Evolutionary conservation across 2,329 filamentous ascomycete species (phyloP).

Genomic region (Aspergillus carbonarius): DNA sequence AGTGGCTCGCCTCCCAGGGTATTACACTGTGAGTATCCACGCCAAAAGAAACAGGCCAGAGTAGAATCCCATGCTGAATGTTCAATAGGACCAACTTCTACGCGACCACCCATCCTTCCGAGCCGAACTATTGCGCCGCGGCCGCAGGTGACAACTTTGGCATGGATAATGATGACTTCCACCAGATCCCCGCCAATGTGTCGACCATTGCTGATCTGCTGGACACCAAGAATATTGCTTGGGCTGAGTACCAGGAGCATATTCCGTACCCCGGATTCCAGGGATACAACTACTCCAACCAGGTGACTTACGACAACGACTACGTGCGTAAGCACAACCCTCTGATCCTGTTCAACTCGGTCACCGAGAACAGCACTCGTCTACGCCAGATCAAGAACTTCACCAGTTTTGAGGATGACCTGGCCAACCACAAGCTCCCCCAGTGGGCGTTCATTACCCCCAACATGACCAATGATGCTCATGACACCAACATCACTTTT

Average conservation of each 20-base stretch:
- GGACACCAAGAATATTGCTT: conserved; percentile 63
- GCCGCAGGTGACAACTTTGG: conserved; percentile 72
- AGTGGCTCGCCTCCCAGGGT: conserved; percentile 46
- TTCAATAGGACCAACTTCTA: conserved; percentile 50
- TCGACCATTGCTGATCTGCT: conserved; percentile 69
- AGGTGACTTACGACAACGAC: conserved; percentile 61
- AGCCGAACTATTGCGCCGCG: conserved; percentile 73
- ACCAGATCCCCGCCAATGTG: conserved; percentile 58
- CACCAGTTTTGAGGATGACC: conserved; percentile 66
- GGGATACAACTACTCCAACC: conserved; percentile 60
- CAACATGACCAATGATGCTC: conserved; percentile 65
- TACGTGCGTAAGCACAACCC: conserved; percentile 82
- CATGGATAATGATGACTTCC: conserved; percentile 66
- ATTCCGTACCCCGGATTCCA: conserved; percentile 74
- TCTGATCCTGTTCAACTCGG: conserved; percentile 65
- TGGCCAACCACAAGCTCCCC: conserved; percentile 62
- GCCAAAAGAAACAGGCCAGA: background rate
- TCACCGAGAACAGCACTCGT: conserved; percentile 59
- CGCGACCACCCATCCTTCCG: conserved; percentile 68
- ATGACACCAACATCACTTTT: conserved; percentile 69
- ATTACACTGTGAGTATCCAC: conserved; percentile 52
- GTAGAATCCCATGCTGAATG: background rate
- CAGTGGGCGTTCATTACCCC: conserved; percentile 62
- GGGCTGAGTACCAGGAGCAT: conserved; percentile 75
- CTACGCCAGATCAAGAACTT: conserved; percentile 73